Percentiles rank a stretch among this genome's conserved stretches.
Conservation (phyloP, 2,329 filamentous ascomycete species). For the Pseudonectria foliicola region DNA sequence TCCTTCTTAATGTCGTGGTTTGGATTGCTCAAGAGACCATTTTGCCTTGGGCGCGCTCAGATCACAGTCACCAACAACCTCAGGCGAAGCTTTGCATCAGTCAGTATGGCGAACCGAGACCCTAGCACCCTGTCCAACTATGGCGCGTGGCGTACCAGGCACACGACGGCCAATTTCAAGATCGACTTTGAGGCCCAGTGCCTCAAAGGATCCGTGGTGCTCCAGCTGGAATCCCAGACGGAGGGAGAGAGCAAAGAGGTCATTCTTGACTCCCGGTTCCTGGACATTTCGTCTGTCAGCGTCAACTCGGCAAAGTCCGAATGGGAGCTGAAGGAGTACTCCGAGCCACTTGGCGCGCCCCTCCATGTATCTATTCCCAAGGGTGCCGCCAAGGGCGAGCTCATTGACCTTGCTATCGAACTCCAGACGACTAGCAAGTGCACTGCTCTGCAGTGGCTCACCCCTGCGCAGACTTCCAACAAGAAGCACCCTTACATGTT, state of each 20-base stretch:
- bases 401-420: conserved; percentile 54
- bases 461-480: conserved; percentile 87
- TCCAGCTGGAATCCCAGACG: conserved; percentile 71
- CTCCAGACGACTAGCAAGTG: conserved; percentile 80
- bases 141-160: conserved; percentile 74
- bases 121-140: conserved; percentile 92
- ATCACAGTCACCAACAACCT: conserved; percentile 17
- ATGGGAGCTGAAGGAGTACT: conserved; percentile 64
- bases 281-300: conserved; percentile 66
- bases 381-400: conserved; percentile 45
- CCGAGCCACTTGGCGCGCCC: conserved; percentile 69
- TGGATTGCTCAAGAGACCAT: conserved; percentile 20
- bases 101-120: conserved; percentile 49
- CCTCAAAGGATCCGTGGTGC: conserved; percentile 67
- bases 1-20: conserved; percentile 19
- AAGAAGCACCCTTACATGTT: conserved; percentile 97
- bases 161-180: conserved; percentile 73
- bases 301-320: conserved; percentile 55
- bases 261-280: conserved; percentile 78
- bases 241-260: conserved; percentile 68
- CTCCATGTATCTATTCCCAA: conserved; percentile 56
- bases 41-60: conserved; percentile 17
- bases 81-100: conserved; percentile 23
- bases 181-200: conserved; percentile 78
- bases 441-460: conserved; percentile 93